A percentile compares a stretch with the other conserved stretches of the same genome.
phyloP scores from a whole-genome alignment of 805 yeast species.

The Suhomyces prunicola region DNA sequence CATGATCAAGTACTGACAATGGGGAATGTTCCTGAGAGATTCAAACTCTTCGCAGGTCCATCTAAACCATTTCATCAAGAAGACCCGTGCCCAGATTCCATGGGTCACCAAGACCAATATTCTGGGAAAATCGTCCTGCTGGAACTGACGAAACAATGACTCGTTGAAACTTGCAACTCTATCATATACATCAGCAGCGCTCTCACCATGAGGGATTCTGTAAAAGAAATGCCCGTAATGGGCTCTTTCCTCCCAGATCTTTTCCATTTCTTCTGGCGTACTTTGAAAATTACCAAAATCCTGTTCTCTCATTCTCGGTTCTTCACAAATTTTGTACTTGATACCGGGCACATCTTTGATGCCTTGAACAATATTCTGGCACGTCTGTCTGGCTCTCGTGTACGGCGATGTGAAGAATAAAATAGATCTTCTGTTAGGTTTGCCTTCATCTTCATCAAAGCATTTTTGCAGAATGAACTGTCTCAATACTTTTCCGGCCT shows the following conservation, averaged over 20 bases:
- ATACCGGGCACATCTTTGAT: slow-evolving; percentile 44
- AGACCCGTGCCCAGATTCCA: slow-evolving; percentile 92
- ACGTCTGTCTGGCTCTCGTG: slow-evolving; percentile 77
- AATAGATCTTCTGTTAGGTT: slow-evolving; percentile 36
- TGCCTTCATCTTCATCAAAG: slow-evolving; percentile 20
- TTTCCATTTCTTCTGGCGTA: slow-evolving; percentile 69
- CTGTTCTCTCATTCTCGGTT: slow-evolving; percentile 90
- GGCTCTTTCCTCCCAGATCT: slow-evolving; percentile 80
- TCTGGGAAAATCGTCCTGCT: slow-evolving; percentile 65
- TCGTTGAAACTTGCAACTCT: slow-evolving; percentile 89
- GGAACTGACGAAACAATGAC: slow-evolving; percentile 78
- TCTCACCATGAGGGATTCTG: slow-evolving; percentile 89
- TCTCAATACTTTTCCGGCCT: slow-evolving; percentile 56
- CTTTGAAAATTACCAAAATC: slow-evolving; percentile 94
- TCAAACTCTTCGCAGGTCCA: slow-evolving; percentile 93
- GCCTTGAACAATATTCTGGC: slow-evolving; percentile 64
- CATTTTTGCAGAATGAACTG: slow-evolving; percentile 34
- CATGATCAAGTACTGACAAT: slow-evolving; percentile 81
- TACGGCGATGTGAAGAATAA: slow-evolving; percentile 87
- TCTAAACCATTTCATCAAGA: slow-evolving; percentile 89
- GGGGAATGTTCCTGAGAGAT: slow-evolving; percentile 74
- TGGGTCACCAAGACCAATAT: slow-evolving; percentile 85
- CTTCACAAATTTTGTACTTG: slow-evolving; percentile 64
- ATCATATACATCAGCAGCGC: slow-evolving; percentile 95
- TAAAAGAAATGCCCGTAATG: slow-evolving; percentile 79